Evolutionary conservation across 495 filamentous ascomycete species (phyloP).

Genomic region (Tuber borchii): DNA sequence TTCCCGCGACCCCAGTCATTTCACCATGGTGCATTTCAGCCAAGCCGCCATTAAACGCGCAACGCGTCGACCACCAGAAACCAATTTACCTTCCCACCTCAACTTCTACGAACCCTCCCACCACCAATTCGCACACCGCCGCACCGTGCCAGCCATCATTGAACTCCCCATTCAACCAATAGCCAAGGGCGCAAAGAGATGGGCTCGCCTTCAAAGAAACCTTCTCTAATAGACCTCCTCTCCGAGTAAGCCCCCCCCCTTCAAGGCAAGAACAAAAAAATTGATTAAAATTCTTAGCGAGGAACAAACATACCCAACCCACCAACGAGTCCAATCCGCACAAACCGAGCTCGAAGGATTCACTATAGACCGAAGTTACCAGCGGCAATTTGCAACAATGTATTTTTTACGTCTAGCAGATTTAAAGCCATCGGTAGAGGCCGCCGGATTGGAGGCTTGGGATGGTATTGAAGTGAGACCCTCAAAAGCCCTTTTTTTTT

Average conservation of each 20-base stretch:
- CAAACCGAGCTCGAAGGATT: conserved; percentile 16
- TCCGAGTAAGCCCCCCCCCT: not conserved
- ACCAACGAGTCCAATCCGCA: conserved; percentile 19
- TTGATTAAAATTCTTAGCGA: not conserved
- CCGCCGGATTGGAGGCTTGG: conserved; percentile 68
- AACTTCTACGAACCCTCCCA: not conserved
- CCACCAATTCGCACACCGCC: not conserved
- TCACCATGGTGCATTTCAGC: not conserved
- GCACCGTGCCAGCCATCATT: not conserved
- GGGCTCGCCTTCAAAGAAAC: not conserved
- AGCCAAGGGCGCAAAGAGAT: not conserved
- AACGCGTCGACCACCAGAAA: conserved; percentile 1
- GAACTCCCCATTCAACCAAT: not conserved
- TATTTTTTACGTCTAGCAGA: conserved; percentile 88
- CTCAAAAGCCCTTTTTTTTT: not conserved
- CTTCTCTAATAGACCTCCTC: not conserved
- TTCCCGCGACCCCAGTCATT: not conserved
- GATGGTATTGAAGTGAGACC: conserved; percentile 56
- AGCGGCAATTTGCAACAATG: conserved; percentile 94
- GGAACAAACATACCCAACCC: conserved; percentile 10
- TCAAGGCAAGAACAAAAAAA: not conserved
- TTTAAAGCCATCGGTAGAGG: conserved; percentile 76
- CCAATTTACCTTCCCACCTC: not conserved
- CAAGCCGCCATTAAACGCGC: not conserved
- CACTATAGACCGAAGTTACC: conserved; percentile 49